These are phyloP conservation scores for Lizanozyma gosingica DNA, from an alignment of 1,139 yeast species.

Conservation along the genomic window DNA sequence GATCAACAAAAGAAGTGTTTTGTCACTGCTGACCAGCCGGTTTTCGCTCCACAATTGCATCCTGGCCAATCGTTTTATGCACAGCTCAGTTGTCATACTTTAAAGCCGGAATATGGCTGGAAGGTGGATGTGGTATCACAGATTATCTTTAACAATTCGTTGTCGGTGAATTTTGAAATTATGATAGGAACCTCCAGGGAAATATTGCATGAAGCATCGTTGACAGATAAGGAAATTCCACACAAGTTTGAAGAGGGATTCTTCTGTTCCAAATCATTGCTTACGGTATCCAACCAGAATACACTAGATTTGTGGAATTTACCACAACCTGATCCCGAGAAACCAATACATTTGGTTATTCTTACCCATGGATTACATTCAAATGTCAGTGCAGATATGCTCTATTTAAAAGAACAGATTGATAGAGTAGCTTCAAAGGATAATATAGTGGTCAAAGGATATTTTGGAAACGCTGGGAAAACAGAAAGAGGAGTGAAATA, in stretches of 20 bases:
- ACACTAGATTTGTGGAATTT: slow-evolving; percentile 70
- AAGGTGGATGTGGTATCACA: slow-evolving; percentile 80
- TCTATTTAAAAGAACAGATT: slow-evolving; percentile 73
- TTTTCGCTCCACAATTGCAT: slow-evolving; percentile 62
- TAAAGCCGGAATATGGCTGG: slow-evolving; percentile 54
- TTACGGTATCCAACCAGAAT: slow-evolving; percentile 42
- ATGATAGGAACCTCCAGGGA: slow-evolving; percentile 45
- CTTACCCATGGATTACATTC: slow-evolving; percentile 91
- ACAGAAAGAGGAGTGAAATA: slow-evolving; percentile 89
- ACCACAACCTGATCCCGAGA: slow-evolving; percentile 37
- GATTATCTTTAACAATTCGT: slow-evolving; percentile 62
- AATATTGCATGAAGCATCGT: slow-evolving; percentile 29
- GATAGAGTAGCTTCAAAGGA: slow-evolving; percentile 48
- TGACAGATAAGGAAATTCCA: slow-evolving; percentile 23
- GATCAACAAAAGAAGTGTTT: slow-evolving; percentile 44
- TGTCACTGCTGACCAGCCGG: slow-evolving; percentile 61
- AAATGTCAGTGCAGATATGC: slow-evolving; percentile 82
- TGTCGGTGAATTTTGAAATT: slow-evolving; percentile 65
- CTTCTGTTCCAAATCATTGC: slow-evolving; percentile 12
- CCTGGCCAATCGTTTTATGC: slow-evolving; percentile 58
- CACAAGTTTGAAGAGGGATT: slow-evolving; percentile 14
- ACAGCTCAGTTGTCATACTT: slow-evolving; percentile 42
- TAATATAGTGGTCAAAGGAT: slow-evolving; percentile 73
- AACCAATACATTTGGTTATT: slow-evolving; percentile 64
- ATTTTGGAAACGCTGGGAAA: slow-evolving; percentile 72